Percentiles rank a stretch among this genome's conserved stretches.
These are phyloP conservation scores for Citropsis articulata DNA, from an alignment of 345 rosid genomes.

Conservation along the genomic window DNA sequence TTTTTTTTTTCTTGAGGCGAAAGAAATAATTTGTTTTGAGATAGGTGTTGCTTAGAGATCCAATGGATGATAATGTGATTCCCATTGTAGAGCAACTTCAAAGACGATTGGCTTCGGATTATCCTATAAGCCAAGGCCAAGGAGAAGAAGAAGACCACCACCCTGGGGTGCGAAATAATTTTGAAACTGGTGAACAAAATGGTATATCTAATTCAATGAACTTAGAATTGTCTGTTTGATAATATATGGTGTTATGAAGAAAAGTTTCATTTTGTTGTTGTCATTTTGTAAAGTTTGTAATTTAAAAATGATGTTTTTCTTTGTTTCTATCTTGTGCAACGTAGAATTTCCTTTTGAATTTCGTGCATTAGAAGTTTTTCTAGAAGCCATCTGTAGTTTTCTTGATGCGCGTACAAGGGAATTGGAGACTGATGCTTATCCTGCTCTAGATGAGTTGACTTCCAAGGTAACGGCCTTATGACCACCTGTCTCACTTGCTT, in stretches of 20 bases:
- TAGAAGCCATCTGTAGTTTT: constrained; percentile 60
- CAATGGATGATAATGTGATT: constrained; percentile 43
- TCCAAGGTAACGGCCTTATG: constrained; percentile 32
- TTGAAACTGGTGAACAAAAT: constrained; percentile 27
- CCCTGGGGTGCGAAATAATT: constrained; percentile 24
- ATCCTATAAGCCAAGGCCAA: constrained; percentile 27
- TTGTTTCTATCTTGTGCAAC: constrained; percentile 12
- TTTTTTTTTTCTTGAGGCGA: neutral
- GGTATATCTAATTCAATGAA: constrained; percentile 14
- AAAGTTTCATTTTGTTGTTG: neutral
- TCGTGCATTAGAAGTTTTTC: constrained; percentile 50
- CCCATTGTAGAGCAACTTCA: constrained; percentile 50
- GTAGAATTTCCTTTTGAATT: constrained; percentile 58
- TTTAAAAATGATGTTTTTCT: neutral
- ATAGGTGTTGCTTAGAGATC: constrained; percentile 57
- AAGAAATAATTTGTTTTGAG: neutral
- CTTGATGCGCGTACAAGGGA: constrained; percentile 52
- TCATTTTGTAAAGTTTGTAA: neutral
- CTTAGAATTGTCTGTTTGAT: neutral
- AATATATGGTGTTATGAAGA: neutral
- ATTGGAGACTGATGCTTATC: constrained; percentile 52
- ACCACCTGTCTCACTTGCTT: neutral
- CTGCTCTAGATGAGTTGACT: constrained; percentile 60
- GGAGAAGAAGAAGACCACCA: constrained; percentile 40
- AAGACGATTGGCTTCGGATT: constrained; percentile 36